Evolutionary conservation across 345 rosid species (phyloP).

Genomic region (Cardiospermum halicacabum): DNA sequence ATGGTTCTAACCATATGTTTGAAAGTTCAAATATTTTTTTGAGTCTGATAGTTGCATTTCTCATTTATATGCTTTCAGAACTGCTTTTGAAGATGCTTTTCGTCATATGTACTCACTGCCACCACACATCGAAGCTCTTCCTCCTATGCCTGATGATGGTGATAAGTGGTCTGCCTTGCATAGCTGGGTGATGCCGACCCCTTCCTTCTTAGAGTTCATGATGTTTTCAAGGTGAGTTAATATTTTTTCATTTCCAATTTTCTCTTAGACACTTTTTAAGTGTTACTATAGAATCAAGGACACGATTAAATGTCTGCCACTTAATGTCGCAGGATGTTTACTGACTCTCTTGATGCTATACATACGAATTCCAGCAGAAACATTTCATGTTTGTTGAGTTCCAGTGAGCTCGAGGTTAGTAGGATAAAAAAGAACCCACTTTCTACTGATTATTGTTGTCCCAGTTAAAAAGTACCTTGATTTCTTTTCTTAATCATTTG

Average conservation of each 20-base stretch:
- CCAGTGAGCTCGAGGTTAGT: conserved; percentile 65
- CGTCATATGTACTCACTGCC: conserved; percentile 77
- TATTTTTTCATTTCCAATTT: conserved; percentile 7
- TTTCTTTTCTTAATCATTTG: conserved; percentile 14
- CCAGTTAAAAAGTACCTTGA: not conserved
- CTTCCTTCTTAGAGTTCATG: conserved; percentile 83
- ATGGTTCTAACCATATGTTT: not conserved
- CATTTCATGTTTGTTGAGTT: conserved; percentile 54
- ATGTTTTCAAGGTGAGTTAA: conserved; percentile 76
- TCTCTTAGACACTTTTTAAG: not conserved
- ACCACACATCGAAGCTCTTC: conserved; percentile 65
- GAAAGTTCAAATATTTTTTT: not conserved
- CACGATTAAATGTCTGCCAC: not conserved
- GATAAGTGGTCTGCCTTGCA: conserved; percentile 89
- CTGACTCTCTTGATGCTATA: conserved; percentile 79
- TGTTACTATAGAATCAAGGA: not conserved
- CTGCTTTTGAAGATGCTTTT: conserved; percentile 69
- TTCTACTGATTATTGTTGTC: not conserved
- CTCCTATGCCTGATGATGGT: conserved; percentile 94
- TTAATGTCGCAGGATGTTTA: conserved; percentile 74
- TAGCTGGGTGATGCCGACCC: conserved; percentile 98
- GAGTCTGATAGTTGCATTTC: not conserved
- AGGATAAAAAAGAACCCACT: not conserved
- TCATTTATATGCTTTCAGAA: conserved; percentile 41
- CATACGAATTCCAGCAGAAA: conserved; percentile 40